Evolutionary conservation across 2,329 filamentous ascomycete genomes (phyloP), one percentile per base, ranked within the genome.

Genomic region (Bipolaris oryzae): DNA sequence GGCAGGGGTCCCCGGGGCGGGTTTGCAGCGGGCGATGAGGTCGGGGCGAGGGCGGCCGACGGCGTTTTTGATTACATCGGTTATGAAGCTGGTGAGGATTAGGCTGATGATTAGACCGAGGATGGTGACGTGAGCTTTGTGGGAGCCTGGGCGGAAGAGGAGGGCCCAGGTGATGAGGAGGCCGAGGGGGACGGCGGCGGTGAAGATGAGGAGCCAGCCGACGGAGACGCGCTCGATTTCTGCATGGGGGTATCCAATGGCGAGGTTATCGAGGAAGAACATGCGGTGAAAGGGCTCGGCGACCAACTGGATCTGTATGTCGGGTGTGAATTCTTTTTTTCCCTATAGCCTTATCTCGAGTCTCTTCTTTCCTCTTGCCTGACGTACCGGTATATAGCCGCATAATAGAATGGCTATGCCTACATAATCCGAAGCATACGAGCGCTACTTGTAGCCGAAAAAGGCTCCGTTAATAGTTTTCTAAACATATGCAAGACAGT

Each of bases 201-300:
- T 88, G 75, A 96, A 96, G 51, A 92, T 78, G 64, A 97, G 87
- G 64, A 92, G 90, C 84, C 89, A 88, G 57, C 80, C 74, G 13
- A 96, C 87, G 7, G 92, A 83, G 0, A 99, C 95, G 60, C 92
- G 86, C 76, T 99, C 93, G 48, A 89, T 78, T 54, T 89, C 82
- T 20, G 95, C 92, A 77, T 96, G 90, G 0, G 95, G 95, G 71
- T 89, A 97, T 62, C 91, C 88, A 57, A 98, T 92, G 47, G 87
- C 82, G 21, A 90, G 84, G 74, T 98, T 92, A 73, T 92, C 90
- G 60, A 98, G 85, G 62, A 87, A 90, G 79, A 99, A 98, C 86
- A 97, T 90, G 78, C 91, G 92, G 75, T 98, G 92, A 74, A 98
- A 98, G 0, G 95, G 95, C 58, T 89, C 87, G 67, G 91, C 84